phyloP scores from a whole-genome alignment of 169 alveolate species.

The Neospora caninum region DNA sequence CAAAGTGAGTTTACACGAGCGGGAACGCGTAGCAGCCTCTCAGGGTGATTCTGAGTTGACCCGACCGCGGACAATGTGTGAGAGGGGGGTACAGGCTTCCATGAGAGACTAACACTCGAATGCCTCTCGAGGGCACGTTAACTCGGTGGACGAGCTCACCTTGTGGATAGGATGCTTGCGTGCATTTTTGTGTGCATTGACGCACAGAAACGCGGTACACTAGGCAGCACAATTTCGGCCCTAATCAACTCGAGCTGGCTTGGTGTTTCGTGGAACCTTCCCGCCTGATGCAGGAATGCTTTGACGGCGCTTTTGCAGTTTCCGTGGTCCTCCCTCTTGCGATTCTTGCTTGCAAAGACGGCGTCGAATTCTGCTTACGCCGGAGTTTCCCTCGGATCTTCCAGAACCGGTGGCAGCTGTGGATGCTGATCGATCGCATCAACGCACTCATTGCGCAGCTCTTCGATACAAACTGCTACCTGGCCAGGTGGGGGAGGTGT shows the following conservation, averaged over 20 bases:
- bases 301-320: conserved; percentile 13
- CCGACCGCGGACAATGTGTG: too few species aligned
- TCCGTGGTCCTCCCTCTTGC: conserved; percentile 31
- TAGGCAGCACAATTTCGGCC: too few species aligned
- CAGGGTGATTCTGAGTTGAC: too few species aligned
- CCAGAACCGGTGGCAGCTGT: conserved; percentile 24
- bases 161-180: neutral
- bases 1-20: neutral
- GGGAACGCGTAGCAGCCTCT: too few species aligned
- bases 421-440: conserved; percentile 15
- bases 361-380: conserved; percentile 19
- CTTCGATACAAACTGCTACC: conserved; percentile 15
- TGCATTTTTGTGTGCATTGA: neutral
- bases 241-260: neutral
- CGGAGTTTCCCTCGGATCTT: neutral
- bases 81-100: too few species aligned
- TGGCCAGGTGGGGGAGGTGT: neutral
- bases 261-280: neutral
- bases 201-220: too few species aligned
- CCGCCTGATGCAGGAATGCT: conserved; percentile 22
- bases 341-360: conserved; percentile 29
- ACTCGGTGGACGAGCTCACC: neutral
- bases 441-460: conserved; percentile 27
- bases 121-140: neutral
- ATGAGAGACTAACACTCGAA: too few species aligned